A percentile compares a stretch with the other conserved stretches of the same genome.
Conservation (phyloP, 805 yeast genomes). For the Candida multigemmis region DNA sequence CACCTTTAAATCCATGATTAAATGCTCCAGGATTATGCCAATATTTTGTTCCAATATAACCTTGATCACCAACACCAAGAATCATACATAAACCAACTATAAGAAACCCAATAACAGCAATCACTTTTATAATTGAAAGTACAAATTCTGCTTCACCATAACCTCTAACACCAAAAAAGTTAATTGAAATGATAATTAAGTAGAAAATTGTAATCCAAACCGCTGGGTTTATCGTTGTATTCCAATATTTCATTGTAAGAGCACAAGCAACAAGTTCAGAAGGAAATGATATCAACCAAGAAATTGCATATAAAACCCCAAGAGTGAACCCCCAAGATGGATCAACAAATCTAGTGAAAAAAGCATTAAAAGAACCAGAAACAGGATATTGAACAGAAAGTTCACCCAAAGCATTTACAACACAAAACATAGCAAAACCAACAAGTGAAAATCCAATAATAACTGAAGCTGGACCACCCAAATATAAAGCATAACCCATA, state of each 20-base stretch:
- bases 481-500: slow-evolving; percentile 31
- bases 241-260: slow-evolving; percentile 27
- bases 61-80: slow-evolving; percentile 26
- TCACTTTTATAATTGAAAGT: slow-evolving; percentile 21
- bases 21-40: slow-evolving; percentile 28
- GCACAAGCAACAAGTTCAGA: slow-evolving; percentile 28
- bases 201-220: slow-evolving; percentile 29
- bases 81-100: slow-evolving; percentile 24
- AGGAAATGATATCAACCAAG: slow-evolving; percentile 28
- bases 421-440: slow-evolving; percentile 46
- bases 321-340: slow-evolving; percentile 28
- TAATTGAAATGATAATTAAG: slow-evolving; percentile 16
- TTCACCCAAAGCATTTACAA: slow-evolving; percentile 56
- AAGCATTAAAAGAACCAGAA: slow-evolving; percentile 30
- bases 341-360: slow-evolving; percentile 24
- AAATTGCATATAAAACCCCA: slow-evolving; percentile 23
- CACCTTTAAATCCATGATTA: slow-evolving; percentile 29
- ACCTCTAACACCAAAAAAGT: slow-evolving; percentile 27
- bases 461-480: slow-evolving; percentile 32
- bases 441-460: slow-evolving; percentile 50
- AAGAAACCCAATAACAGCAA: slow-evolving; percentile 25
- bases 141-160: slow-evolving; percentile 28
- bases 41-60: slow-evolving; percentile 23
- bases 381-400: slow-evolving; percentile 40
- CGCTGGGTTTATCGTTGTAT: slow-evolving; percentile 18